Evolutionary conservation across 352 stramenopile genomes (phyloP), one percentile per base, ranked within the genome.

Genomic region (Pythium folliculosum): DNA sequence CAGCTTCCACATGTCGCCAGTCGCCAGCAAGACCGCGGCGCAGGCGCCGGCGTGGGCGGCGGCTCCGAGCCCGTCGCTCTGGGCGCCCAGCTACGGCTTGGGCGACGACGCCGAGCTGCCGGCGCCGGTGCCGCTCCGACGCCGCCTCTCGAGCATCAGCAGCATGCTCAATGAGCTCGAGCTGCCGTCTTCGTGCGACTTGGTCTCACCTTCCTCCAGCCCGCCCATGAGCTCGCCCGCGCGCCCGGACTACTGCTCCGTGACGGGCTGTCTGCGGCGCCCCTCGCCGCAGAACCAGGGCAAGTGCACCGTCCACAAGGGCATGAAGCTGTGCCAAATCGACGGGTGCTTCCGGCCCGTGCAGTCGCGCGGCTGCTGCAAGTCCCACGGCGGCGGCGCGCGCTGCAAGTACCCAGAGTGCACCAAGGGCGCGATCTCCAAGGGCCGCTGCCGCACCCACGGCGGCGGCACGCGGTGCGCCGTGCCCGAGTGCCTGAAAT

Each of bases 311-410:
- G 59, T 76, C 21, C 80, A 88, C 69, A 77, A 77, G 38, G 76
- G 77, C 27, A 67, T 80, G 59, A 82, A 81, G 62, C 66, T 77
- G 17, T 88, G 80, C 54, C 64, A 66, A 30, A 60, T 75, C 14
- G 53, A 62, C 37, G 74, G 55, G 13, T 88, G 80, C 63, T 74
- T 67, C 40, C 76, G 78, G 5, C 75, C 73, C 0, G 77, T 84
- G 53, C 79, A 88, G 54, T 83, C 77, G 17, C 69, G 80, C 19
- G 81, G 81, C 16, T 77, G 72, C 35, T 90, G 81, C 72, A 87
- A 86, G 50, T 85, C 78, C 14, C 81, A 90, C 51, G 81, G 81
- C 38, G 81, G 81, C 27, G 81, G 81, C 32, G 77, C 77, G 30
- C 74, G 74, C 23, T 90, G 81, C 69, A 78, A 82, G 52, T 65